phyloP scores from a whole-genome alignment of 441 rosid genomes.

The Populus hybrid region DNA sequence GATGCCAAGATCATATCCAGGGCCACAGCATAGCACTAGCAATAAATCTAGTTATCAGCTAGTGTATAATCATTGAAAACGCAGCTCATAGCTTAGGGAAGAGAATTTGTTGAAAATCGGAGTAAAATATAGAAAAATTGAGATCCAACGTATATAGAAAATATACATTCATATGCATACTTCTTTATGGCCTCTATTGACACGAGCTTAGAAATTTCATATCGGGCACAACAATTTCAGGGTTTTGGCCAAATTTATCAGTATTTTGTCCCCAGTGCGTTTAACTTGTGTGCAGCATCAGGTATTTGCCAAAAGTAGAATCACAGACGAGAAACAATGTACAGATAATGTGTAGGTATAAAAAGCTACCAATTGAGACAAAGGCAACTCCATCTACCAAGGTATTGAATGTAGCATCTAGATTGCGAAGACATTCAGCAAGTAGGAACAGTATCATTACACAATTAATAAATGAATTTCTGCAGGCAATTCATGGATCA shows the following conservation, averaged over 20 bases:
- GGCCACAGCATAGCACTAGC: not conserved
- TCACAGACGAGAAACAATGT: not conserved
- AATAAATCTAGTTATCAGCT: not conserved
- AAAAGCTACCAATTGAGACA: too few relatives aligned
- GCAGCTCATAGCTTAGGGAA: not conserved
- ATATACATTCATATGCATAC: too few relatives aligned
- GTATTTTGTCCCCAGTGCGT: not conserved
- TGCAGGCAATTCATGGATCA: constrained; percentile 9
- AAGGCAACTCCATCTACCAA: not conserved
- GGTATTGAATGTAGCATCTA: not conserved
- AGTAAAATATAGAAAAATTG: not conserved
- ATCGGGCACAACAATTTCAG: too few relatives aligned
- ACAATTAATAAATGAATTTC: not conserved
- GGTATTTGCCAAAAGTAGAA: too few relatives aligned
- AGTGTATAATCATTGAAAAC: not conserved
- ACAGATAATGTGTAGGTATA: too few relatives aligned
- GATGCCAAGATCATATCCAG: not conserved
- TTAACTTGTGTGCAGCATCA: too few relatives aligned
- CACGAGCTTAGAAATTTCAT: too few relatives aligned
- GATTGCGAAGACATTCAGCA: not conserved
- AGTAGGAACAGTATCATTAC: not conserved
- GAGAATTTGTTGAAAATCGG: not conserved
- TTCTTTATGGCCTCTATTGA: too few relatives aligned
- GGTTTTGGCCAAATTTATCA: too few relatives aligned
- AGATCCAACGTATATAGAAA: not conserved